Evolutionary conservation across 495 filamentous ascomycete species (phyloP).

Genomic region (Hypomontagnella monticulosa): DNA sequence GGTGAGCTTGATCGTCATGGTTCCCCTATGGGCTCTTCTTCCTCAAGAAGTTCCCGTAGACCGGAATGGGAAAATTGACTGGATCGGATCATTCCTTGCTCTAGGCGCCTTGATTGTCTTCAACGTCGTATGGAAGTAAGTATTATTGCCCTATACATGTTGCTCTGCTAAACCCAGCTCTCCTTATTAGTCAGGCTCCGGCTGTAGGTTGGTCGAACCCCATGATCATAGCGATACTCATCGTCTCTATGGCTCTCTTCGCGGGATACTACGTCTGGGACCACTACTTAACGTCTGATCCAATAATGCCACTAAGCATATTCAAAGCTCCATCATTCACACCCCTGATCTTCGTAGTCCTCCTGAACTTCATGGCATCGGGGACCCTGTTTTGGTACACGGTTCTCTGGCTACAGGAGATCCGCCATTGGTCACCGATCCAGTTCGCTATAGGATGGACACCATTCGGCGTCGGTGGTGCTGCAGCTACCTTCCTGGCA

Average conservation of each 20-base stretch:
- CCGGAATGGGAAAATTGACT: slow-evolving; percentile 59
- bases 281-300: slow-evolving; percentile 49
- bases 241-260: slow-evolving; percentile 54
- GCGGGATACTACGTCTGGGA: slow-evolving; percentile 59
- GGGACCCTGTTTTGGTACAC: slow-evolving; percentile 62
- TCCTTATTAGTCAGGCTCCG: slow-evolving; percentile 57
- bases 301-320: slow-evolving; percentile 62
- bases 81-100: slow-evolving; percentile 58
- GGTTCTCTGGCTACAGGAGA: slow-evolving; percentile 53
- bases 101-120: slow-evolving; percentile 59
- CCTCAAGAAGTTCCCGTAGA: slow-evolving; percentile 54
- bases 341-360: slow-evolving; percentile 57
- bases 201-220: slow-evolving; percentile 58
- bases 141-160: background rate
- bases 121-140: slow-evolving; percentile 67
- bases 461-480: slow-evolving; percentile 55
- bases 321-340: slow-evolving; percentile 62
- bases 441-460: slow-evolving; percentile 56
- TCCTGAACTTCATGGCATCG: slow-evolving; percentile 63
- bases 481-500: slow-evolving; percentile 52
- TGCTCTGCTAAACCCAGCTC: background rate
- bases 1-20: slow-evolving; percentile 36
- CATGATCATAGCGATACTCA: slow-evolving; percentile 57
- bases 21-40: slow-evolving; percentile 52
- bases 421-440: slow-evolving; percentile 58